Conservation (phyloP, 495 filamentous ascomycete species). For the Jackrogersella minutella region DNA sequence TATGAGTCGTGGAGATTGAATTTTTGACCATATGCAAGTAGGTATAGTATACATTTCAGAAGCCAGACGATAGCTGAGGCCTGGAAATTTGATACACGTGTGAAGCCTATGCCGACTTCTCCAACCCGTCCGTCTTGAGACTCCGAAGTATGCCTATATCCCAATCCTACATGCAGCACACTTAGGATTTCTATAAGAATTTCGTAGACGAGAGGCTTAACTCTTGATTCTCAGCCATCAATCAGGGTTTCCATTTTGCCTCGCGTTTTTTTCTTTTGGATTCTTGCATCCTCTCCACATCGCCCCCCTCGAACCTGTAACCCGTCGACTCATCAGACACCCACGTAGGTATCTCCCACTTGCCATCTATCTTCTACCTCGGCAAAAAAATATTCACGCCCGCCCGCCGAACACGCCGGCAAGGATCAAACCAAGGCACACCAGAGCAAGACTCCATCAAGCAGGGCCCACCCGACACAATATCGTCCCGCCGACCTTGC, state of each 20-base stretch:
- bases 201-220: too few relatives aligned
- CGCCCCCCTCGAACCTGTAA: too few relatives aligned
- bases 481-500: constrained; percentile 83
- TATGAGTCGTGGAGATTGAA: background rate
- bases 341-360: too few relatives aligned
- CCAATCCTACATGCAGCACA: background rate
- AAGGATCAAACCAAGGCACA: background rate
- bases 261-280: too few relatives aligned
- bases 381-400: too few relatives aligned
- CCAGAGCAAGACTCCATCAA: background rate
- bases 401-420: background rate
- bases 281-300: too few relatives aligned
- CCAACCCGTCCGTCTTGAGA: background rate
- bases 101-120: constrained; percentile 20
- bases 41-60: constrained; percentile 15
- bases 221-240: too few relatives aligned
- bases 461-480: constrained; percentile 69
- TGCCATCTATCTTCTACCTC: too few relatives aligned
- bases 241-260: too few relatives aligned
- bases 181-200: background rate
- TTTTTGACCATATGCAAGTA: constrained; percentile 11
- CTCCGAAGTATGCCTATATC: background rate
- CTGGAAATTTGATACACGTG: constrained; percentile 9
- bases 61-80: background rate
- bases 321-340: too few relatives aligned